phyloP scores from a whole-genome alignment of 148 eudicot species.

The Rhododendron molle region DNA sequence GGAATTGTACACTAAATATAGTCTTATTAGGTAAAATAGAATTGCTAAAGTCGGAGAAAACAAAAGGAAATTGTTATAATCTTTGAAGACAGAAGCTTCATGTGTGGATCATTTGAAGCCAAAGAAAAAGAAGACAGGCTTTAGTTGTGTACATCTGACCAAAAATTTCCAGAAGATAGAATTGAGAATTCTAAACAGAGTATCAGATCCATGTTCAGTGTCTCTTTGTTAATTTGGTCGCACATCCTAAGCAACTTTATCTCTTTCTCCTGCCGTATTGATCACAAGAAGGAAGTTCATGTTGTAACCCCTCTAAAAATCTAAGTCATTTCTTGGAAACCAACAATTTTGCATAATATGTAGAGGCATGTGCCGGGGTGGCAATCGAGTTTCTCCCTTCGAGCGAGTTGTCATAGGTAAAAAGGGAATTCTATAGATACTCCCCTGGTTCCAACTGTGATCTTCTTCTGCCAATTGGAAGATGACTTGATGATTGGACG shows the following conservation, averaged over 20 bases:
- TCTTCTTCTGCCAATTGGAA: neutral
- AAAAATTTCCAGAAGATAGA: neutral
- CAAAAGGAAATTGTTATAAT: neutral
- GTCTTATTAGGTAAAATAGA: neutral
- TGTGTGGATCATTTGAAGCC: neutral
- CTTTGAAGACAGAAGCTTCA: neutral
- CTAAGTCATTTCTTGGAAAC: neutral
- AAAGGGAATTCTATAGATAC: neutral
- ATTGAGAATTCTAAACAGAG: neutral
- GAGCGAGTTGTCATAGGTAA: neutral
- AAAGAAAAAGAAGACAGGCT: neutral
- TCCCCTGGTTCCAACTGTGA: neutral
- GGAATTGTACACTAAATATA: neutral
- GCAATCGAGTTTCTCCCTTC: neutral
- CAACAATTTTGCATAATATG: neutral
- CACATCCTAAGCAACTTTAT: neutral
- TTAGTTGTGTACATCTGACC: neutral
- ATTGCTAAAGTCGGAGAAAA: neutral
- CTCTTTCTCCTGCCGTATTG: neutral
- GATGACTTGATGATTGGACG: neutral
- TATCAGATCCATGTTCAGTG: neutral
- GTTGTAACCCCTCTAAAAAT: neutral
- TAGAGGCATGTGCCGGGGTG: neutral
- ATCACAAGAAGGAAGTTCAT: neutral
- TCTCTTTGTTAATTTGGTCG: neutral